phyloP scores from a whole-genome alignment of 441 rosid genomes.

The Jatropha multifida region DNA sequence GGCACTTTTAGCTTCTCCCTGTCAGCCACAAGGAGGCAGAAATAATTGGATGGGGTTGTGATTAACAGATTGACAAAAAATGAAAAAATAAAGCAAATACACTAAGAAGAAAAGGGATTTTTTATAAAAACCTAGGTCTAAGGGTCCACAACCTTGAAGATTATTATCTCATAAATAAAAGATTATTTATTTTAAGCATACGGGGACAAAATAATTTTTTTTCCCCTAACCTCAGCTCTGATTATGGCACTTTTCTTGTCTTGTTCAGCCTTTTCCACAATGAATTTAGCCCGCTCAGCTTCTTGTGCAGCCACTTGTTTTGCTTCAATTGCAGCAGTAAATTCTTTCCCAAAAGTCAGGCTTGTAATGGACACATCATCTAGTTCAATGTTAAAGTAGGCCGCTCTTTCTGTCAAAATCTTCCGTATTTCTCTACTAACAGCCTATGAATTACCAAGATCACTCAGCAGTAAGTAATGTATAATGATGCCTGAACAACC shows the following conservation, averaged over 20 bases:
- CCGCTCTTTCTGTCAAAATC: constrained; percentile 78
- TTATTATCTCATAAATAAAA: background rate
- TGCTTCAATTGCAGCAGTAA: constrained; percentile 89
- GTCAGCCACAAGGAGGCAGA: constrained; percentile 10
- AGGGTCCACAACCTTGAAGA: background rate
- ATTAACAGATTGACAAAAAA: background rate
- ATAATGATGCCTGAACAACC: constrained; percentile 1
- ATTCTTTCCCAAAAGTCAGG: constrained; percentile 91
- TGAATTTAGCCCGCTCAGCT: constrained; percentile 85
- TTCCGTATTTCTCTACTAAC: constrained; percentile 86
- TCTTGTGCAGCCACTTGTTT: constrained; percentile 96
- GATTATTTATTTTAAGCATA: background rate
- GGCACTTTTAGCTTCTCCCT: constrained; percentile 98
- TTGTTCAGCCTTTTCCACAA: constrained; percentile 89
- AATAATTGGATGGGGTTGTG: background rate
- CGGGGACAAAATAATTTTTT: background rate
- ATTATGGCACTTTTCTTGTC: constrained; percentile 91
- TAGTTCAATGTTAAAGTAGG: constrained; percentile 62
- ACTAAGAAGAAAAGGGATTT: background rate
- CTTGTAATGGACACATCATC: constrained; percentile 91
- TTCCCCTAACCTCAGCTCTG: constrained; percentile 71
- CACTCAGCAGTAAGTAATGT: background rate
- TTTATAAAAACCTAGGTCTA: background rate
- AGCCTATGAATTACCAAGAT: constrained; percentile 31
- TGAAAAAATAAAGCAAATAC: background rate